A percentile compares a stretch with the other conserved stretches of the same genome.
These are phyloP conservation scores for Phytophthora melonis DNA, from an alignment of 352 stramenopile genomes.

Conservation along the genomic window DNA sequence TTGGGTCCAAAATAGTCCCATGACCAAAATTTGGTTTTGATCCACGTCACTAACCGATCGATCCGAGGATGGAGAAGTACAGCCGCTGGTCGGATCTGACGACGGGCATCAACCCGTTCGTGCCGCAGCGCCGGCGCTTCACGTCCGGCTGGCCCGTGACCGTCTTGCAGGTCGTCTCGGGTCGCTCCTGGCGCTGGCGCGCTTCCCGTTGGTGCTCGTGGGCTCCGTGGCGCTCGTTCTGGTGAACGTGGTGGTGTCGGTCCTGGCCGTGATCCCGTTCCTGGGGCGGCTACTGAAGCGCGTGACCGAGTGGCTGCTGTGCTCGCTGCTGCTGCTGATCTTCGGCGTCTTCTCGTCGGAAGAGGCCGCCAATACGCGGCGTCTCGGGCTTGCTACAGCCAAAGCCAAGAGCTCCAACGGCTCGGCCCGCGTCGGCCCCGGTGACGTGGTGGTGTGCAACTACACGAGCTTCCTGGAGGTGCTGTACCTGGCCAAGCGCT, in stretches of 20 bases:
- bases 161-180: constrained; percentile 52
- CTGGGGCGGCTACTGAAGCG: constrained; percentile 77
- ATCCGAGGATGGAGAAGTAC: constrained; percentile 85
- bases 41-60: not conserved
- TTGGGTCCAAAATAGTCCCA: not conserved
- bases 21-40: not conserved
- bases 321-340: constrained; percentile 69
- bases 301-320: constrained; percentile 76
- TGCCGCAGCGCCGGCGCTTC: constrained; percentile 75
- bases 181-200: constrained; percentile 59
- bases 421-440: constrained; percentile 48
- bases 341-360: constrained; percentile 75
- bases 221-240: constrained; percentile 48
- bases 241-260: constrained; percentile 59
- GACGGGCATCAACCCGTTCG: constrained; percentile 90
- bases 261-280: constrained; percentile 71
- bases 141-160: constrained; percentile 50
- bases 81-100: constrained; percentile 86
- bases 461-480: constrained; percentile 86
- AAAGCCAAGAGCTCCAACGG: constrained; percentile 39
- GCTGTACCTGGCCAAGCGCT: constrained; percentile 78
- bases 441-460: constrained; percentile 85
- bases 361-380: constrained; percentile 76
- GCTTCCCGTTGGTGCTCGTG: constrained; percentile 63
- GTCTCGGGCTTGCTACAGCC: constrained; percentile 65